Evolutionary conservation across 345 rosid genomes (phyloP).

Genomic region (Euphorbia lathyris): DNA sequence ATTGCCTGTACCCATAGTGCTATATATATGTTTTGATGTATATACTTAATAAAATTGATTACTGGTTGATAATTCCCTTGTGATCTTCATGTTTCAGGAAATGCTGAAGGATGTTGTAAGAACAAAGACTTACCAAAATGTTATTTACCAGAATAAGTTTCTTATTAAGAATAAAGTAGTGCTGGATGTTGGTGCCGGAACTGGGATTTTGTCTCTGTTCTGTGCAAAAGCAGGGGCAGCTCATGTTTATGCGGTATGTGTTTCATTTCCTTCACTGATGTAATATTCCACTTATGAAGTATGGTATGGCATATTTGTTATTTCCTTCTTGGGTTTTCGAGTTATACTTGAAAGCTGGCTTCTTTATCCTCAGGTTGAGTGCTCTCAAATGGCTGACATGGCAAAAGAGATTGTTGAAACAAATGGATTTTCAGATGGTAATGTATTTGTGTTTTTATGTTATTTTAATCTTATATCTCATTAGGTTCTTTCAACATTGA

Average conservation of each 20-base stretch:
- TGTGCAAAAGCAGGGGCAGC: constrained; percentile 97
- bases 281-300: background rate
- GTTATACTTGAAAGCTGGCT: constrained; percentile 9
- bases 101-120: constrained; percentile 95
- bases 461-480: background rate
- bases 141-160: constrained; percentile 87
- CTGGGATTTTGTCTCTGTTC: constrained; percentile 90
- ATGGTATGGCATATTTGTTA: background rate
- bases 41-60: background rate
- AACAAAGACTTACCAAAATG: constrained; percentile 95
- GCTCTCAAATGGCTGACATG: constrained; percentile 93
- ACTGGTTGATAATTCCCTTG: constrained; percentile 7
- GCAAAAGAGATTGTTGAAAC: constrained; percentile 85
- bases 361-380: constrained; percentile 57
- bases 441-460: background rate
- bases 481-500: background rate
- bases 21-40: background rate
- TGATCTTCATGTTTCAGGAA: constrained; percentile 54
- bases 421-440: constrained; percentile 88
- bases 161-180: constrained; percentile 84
- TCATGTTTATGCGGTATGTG: constrained; percentile 83
- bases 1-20: background rate
- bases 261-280: constrained; percentile 4
- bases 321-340: background rate
- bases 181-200: constrained; percentile 99